Evolutionary conservation across 78 protist genomes (phyloP), one percentile per base, ranked within the genome.

Genomic region (slime mould (Dictyostelium discoideum)): DNA sequence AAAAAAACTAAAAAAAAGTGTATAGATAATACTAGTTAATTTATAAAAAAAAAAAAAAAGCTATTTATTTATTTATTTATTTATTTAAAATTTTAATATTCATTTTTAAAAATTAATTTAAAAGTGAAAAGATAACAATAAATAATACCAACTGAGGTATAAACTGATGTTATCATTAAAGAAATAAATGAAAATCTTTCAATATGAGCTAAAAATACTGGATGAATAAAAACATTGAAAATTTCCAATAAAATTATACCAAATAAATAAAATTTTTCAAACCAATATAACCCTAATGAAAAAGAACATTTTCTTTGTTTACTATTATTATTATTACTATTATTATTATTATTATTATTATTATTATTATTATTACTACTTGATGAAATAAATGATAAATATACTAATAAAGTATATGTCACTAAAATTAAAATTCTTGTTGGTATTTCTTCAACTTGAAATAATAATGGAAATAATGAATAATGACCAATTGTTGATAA

Each of bases 401-500:
- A 74, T 11, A 74, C 39, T 37, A 74, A 32, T 24, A 80, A 26
- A 18, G 90, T 92, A n/a, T 92, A 78, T 3, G 85, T 46, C 18
- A 54, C 20, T 5, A 83, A 44, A 5, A 79, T 5, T 37, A 73
- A 60, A 16, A 80, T 63, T 92, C 92, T 80, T 26, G 69, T 80
- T 67, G 87, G 65, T 44, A 93, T 86, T 57, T 93, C 96, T 24
- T 42, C 24, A 3, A 72, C 32, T 54, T 50, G 40, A 24, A 84
- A 93, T 22, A 93, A 24, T 5, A 93, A 16, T 46, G 96, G 96
- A 54, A 85, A 93, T 2, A 93, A 63, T 67, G 96, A 93, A 57
- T 85, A 93, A 74, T 93, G 96, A 7, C 96, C 96, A 73, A 93
- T 26, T 2, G 96, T 93, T 32, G 96, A 81, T 20, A 93, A 26